phyloP scores from a whole-genome alignment of 2,329 filamentous ascomycete species.

The Scorias spongiosa region DNA sequence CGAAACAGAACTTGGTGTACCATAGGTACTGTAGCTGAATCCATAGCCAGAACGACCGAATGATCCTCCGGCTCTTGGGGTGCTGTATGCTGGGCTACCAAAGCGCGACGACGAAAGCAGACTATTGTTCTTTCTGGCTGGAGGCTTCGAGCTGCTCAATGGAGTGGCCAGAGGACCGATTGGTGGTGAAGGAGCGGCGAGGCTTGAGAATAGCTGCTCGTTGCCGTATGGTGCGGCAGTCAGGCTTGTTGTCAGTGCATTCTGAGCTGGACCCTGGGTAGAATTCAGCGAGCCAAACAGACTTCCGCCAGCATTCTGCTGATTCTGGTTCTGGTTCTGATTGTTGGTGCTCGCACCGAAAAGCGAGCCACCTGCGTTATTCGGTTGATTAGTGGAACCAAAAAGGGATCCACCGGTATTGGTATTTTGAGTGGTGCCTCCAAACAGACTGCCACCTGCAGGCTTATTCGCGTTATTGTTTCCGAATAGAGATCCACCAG shows the following conservation, averaged over 20 bases:
- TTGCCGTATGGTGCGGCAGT: constrained; percentile 84
- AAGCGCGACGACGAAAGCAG: constrained; percentile 15
- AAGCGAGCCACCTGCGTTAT: constrained; percentile 10
- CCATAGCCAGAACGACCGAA: constrained; percentile 49
- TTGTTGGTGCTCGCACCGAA: constrained; percentile 24
- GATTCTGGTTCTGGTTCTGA: constrained; percentile 22
- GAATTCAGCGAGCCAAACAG: constrained; percentile 35
- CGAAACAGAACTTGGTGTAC: constrained; percentile 46
- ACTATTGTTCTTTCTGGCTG: constrained; percentile 15
- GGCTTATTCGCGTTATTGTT: constrained; percentile 24
- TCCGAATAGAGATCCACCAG: constrained; percentile 8
- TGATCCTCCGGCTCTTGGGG: constrained; percentile 39
- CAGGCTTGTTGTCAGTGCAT: constrained; percentile 38
- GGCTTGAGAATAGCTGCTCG: constrained; percentile 65
- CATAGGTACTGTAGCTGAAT: constrained; percentile 85
- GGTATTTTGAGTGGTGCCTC: constrained; percentile 28
- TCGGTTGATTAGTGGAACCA: constrained; percentile 28
- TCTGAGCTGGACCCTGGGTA: constrained; percentile 4
- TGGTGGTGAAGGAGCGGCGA: constrained; percentile 51
- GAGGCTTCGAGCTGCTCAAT: constrained; percentile 46
- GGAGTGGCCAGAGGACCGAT: constrained; percentile 88
- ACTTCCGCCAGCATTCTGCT: constrained; percentile 28
- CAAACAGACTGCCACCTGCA: constrained; percentile 33
- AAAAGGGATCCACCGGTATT: constrained; percentile 21
- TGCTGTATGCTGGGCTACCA: constrained; percentile 58